Conservation (phyloP, 805 yeast species). For the Sungouiella blattae region DNA sequence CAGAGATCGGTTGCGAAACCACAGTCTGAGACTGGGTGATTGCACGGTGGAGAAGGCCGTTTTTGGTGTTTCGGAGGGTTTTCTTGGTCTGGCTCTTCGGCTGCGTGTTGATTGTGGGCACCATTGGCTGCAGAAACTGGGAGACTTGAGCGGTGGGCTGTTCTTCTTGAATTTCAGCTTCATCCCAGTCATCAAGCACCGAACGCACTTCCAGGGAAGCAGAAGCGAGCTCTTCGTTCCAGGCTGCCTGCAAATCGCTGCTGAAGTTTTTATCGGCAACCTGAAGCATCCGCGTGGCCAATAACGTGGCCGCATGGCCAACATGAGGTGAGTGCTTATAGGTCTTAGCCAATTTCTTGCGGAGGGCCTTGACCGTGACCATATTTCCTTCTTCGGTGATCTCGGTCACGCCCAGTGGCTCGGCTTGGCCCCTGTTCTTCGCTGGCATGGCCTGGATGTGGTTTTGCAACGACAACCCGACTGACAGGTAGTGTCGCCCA, state of each 20-base stretch:
- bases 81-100: too few species aligned
- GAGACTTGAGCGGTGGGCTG: too few species aligned
- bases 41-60: background rate
- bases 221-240: background rate
- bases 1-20: background rate
- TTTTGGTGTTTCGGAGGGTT: too few species aligned
- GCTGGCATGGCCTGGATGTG: background rate
- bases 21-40: background rate
- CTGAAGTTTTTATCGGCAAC: background rate
- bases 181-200: slow-evolving; percentile 1
- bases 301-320: slow-evolving; percentile 1
- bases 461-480: background rate
- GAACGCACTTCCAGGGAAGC: background rate
- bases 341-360: background rate
- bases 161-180: too few species aligned
- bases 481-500: slow-evolving; percentile 3
- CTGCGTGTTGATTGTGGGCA: too few species aligned
- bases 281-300: slow-evolving; percentile 1
- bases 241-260: background rate
- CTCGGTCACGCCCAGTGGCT: background rate
- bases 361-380: background rate
- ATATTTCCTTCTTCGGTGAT: too few species aligned
- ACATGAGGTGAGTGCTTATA: background rate
- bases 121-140: too few species aligned
- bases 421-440: background rate